Base-by-base conservation (phyloP, 2,329 filamentous ascomycete genomes). In the Madurella fahalii region DNA sequence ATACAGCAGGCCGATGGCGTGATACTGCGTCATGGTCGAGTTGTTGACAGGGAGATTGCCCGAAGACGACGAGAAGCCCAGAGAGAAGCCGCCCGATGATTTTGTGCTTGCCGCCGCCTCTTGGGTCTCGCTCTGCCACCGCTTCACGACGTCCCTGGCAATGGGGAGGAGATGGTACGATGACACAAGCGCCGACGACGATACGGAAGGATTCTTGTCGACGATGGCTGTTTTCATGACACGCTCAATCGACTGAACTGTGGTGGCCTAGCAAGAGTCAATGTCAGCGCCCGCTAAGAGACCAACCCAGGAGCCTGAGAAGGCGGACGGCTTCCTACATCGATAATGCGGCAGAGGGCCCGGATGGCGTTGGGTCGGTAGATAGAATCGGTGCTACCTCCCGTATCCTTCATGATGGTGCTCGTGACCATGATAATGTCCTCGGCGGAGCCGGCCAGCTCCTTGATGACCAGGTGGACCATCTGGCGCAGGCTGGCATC, bases 401-500 rank as follows among this genome's bases (percentile, higher is more conserved):
- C 91, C 11, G 93, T 96, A 72, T 99, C 94, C 79, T 99, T 99
- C 94, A 97, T 99, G 65, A 99, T 96, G 64, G 93, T 96, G 74
- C 90, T 95, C 16, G 94, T 99, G 59, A 96, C 94, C 94, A 99
- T 97, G 71, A 99, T 99, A 61, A 96, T 95, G 80, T 99, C 94
- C 77, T 97, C 91, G 56, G 94, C 94, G 20, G 91, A 96, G 72
- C 86, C 85, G 63, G 93, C 90, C 67, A 99, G 81, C 81, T 99
- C 94, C 83, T 97, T 99, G 78, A 97, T 90, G 70, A 96, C 86
- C 63, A 97, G 81, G 77, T 97, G 95, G 49, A 99, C 93, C 92
- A 97, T 96, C 79, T 99, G 94, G 68, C 94, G 90, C 70, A 99
- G 81, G 66, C 90, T 93, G 67, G 92, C 89, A 86, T 99, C 94